Percentiles rank a stretch among this genome's conserved stretches.
Evolutionary conservation across 2,329 filamentous ascomycete species (phyloP).

Genomic region (Escovopsis sp.): DNA sequence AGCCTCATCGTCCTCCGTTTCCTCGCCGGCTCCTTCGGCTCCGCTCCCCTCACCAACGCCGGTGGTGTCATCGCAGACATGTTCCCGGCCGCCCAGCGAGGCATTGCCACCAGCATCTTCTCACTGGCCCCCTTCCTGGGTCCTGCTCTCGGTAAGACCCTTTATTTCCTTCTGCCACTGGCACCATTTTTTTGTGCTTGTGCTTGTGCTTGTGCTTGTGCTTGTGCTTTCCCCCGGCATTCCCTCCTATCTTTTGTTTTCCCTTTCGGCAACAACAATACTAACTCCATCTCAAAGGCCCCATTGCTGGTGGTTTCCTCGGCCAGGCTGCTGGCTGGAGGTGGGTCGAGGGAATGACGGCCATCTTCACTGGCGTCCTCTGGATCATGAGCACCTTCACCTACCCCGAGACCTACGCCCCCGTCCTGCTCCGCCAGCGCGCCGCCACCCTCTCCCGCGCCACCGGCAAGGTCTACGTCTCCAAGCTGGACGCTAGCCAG

Average conservation of each 20-base stretch:
- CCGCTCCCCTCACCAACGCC: slow-evolving; percentile 46
- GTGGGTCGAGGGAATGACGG: slow-evolving; percentile 49
- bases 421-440: slow-evolving; percentile 38
- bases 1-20: slow-evolving; percentile 55
- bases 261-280: too few species aligned
- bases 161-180: background rate
- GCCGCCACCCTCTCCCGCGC: slow-evolving; percentile 33
- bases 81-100: slow-evolving; percentile 39
- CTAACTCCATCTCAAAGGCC: slow-evolving; percentile 22
- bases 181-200: background rate
- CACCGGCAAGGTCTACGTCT: slow-evolving; percentile 42
- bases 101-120: slow-evolving; percentile 44
- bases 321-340: slow-evolving; percentile 46
- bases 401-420: slow-evolving; percentile 47
- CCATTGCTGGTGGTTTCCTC: slow-evolving; percentile 49
- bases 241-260: too few species aligned
- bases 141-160: slow-evolving; percentile 32
- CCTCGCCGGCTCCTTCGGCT: slow-evolving; percentile 48
- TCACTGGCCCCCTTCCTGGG: slow-evolving; percentile 50
- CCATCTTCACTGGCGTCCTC: slow-evolving; percentile 43
- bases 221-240: too few species aligned
- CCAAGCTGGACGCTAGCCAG: slow-evolving; percentile 29
- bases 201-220: too few species aligned
- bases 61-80: slow-evolving; percentile 51
- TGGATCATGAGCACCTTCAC: slow-evolving; percentile 37